Evolutionary conservation across 441 rosid species (phyloP).

Genomic region (Populus hybrid): DNA sequence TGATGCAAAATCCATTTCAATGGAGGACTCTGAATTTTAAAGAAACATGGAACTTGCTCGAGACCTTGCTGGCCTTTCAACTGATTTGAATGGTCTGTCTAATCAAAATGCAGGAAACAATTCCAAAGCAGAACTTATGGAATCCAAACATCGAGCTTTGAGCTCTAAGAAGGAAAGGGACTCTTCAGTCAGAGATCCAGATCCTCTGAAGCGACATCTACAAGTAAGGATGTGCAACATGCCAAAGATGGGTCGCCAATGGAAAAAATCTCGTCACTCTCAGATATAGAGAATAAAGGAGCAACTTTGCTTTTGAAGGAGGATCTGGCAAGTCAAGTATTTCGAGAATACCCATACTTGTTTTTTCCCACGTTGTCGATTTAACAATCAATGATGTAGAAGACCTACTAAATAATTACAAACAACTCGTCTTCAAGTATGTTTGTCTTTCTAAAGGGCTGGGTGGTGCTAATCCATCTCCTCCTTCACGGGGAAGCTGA

Average conservation of each 20-base stretch:
- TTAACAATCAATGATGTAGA: slow-evolving; percentile 72
- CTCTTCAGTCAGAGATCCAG: slow-evolving; percentile 19
- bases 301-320: slow-evolving; percentile 68
- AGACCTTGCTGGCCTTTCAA: slow-evolving; percentile 57
- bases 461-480: slow-evolving; percentile 34
- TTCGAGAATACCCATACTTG: slow-evolving; percentile 71
- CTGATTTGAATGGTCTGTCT: slow-evolving; percentile 41
- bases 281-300: slow-evolving; percentile 79
- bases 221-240: slow-evolving; percentile 28
- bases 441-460: slow-evolving; percentile 73
- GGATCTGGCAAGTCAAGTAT: slow-evolving; percentile 42
- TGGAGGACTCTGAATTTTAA: slow-evolving; percentile 79
- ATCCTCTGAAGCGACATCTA: slow-evolving; percentile 43
- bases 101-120: slow-evolving; percentile 33
- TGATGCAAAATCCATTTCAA: slow-evolving; percentile 73
- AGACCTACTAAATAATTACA: slow-evolving; percentile 66
- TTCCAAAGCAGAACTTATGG: slow-evolving; percentile 32
- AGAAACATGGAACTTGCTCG: slow-evolving; percentile 80
- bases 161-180: slow-evolving; percentile 32
- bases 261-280: slow-evolving; percentile 54
- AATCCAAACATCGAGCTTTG: slow-evolving; percentile 24
- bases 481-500: slow-evolving; percentile 25
- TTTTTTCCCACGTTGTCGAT: slow-evolving; percentile 64
- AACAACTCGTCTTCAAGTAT: slow-evolving; percentile 72
- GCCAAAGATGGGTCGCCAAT: slow-evolving; percentile 42